phyloP scores from a whole-genome alignment of 2,329 filamentous ascomycete genomes.

The Neonectria sp. region DNA sequence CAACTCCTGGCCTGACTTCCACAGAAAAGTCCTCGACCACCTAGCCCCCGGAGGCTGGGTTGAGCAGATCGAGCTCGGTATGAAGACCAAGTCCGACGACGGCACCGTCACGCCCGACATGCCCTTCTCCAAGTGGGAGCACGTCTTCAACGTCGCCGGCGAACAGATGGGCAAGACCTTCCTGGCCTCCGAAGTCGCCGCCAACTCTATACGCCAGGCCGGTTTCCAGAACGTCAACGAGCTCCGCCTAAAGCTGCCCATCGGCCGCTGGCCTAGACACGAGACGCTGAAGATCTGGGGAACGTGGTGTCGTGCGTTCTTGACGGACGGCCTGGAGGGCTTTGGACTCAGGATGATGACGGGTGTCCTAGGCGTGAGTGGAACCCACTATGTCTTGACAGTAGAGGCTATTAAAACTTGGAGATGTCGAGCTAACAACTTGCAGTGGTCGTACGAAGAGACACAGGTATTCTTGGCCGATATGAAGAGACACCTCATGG shows the following conservation, averaged over 20 bases:
- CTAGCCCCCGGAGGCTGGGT: neutral
- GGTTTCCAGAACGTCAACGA: conserved; percentile 34
- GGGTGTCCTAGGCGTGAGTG: conserved; percentile 19
- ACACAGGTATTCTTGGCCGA: conserved; percentile 13
- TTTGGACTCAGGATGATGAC: conserved; percentile 34
- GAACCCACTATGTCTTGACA: neutral
- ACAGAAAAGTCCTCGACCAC: neutral
- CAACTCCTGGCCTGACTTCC: conserved; percentile 2
- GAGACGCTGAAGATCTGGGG: conserved; percentile 34
- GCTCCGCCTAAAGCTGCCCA: conserved; percentile 20
- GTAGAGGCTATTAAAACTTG: neutral
- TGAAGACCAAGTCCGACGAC: conserved; percentile 40
- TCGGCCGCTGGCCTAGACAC: conserved; percentile 46
- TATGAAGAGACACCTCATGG: conserved; percentile 13
- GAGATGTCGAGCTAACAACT: neutral
- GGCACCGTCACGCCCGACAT: conserved; percentile 35
- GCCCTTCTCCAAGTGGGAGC: conserved; percentile 35
- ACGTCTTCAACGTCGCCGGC: conserved; percentile 22
- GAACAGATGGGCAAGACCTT: conserved; percentile 33
- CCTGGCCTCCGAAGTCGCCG: conserved; percentile 27
- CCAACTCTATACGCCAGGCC: conserved; percentile 31
- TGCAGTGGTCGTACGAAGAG: conserved; percentile 11
- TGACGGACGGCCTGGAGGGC: conserved; percentile 28
- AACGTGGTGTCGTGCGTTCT: conserved; percentile 26
- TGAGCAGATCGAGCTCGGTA: conserved; percentile 11